Base-by-base conservation (phyloP, 148 eudicot species). In the Heliosperma pusillum region DNA sequence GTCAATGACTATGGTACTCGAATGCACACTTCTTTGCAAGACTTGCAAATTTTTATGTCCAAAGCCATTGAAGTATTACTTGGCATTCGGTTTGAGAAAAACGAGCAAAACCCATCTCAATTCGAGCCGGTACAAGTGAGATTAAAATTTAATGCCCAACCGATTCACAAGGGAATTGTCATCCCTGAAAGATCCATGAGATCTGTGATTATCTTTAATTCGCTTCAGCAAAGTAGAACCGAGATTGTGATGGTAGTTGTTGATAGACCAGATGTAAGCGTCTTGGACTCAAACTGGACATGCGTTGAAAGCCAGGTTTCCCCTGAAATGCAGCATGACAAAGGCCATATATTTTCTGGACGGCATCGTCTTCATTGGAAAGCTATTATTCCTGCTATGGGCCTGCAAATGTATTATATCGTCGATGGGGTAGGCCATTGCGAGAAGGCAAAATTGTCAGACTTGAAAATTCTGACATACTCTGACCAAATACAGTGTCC, bases 261-360 rank as follows among this genome's bases (percentile, higher is more conserved):
- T 72, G 90, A 92, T 73, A 88, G 85, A 60, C 85, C 94, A 25
- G 99, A 90, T 85, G 90, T 96, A 21, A 87, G 91, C 26, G 86
- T 96, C 74, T 75, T 96, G 80, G 92, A 90, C 80, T 88, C 97
- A 30, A 96, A 96, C 81, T 96, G 99, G 99, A 92, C 97, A 3
- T 96, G 99, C 78, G 81, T 96, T 13, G 87, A 89, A 80, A 92
- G 97, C 86, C 99, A 96, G 81, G 82, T 89, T 65, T 96, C 99
- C 82, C 99, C 99, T 33, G 99, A 96, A 84, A 64, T 90, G 77
- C 88, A 87, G 75, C 97, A 92, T 75, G 85, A 81, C 40, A 82
- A 84, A 71, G 84, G 73, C 30, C 87, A 84, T 25, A 56, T 84
- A 42, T 96, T 90, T 79, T 89, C 97, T 21, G 89, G 91, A 74